phyloP scores from a whole-genome alignment of 2,329 filamentous ascomycete species.

The Aspergillus tamarii region DNA sequence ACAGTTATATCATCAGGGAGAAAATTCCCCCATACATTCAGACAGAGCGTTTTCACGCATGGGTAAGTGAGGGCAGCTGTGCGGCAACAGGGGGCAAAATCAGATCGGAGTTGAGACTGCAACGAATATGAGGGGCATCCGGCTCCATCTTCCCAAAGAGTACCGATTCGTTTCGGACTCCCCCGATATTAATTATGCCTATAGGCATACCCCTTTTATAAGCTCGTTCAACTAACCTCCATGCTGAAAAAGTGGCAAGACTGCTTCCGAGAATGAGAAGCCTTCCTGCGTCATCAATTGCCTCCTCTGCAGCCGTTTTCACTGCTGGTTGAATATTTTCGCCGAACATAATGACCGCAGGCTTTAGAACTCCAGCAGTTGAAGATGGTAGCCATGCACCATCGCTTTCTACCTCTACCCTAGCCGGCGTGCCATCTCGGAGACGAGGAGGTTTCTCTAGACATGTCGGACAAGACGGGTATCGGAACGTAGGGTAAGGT shows the following conservation, averaged over 20 bases:
- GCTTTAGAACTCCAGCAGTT: constrained; percentile 82
- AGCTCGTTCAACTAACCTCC: constrained; percentile 82
- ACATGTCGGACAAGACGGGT: constrained; percentile 85
- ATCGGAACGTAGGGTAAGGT: constrained; percentile 86
- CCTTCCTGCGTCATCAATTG: constrained; percentile 74
- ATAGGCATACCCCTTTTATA: constrained; percentile 82
- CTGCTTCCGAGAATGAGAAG: constrained; percentile 85
- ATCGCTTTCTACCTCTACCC: constrained; percentile 73
- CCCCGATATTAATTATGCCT: constrained; percentile 77
- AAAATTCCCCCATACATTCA: background rate
- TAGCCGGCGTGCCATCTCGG: constrained; percentile 57
- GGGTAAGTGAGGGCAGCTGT: constrained; percentile 26
- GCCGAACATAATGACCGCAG: constrained; percentile 94
- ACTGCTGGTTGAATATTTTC: constrained; percentile 75
- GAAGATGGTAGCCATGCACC: constrained; percentile 73
- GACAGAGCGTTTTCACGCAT: background rate
- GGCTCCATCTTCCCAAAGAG: constrained; percentile 41
- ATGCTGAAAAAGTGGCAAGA: constrained; percentile 92
- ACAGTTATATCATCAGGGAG: background rate
- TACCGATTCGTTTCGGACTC: constrained; percentile 49
- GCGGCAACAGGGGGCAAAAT: constrained; percentile 46
- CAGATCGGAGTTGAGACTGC: constrained; percentile 45
- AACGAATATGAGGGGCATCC: constrained; percentile 40
- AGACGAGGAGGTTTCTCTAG: constrained; percentile 63
- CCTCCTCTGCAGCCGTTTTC: constrained; percentile 76